Conservation (phyloP, 73 alveolate genomes). For the Symbiodinium pilosum region DNA sequence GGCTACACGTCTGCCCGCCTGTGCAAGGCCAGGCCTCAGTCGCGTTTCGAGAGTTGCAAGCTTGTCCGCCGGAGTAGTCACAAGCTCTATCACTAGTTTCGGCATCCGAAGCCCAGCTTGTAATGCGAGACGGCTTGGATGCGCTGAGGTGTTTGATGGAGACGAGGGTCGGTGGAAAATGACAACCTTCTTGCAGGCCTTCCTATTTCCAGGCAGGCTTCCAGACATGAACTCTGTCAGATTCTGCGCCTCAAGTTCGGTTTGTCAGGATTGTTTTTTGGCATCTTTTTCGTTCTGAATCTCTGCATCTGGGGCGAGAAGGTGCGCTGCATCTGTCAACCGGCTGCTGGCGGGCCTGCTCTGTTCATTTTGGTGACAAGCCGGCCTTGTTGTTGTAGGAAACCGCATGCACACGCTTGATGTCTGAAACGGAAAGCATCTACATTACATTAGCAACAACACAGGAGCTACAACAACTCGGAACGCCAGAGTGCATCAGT, state of each 20-base stretch:
- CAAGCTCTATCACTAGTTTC: too few relatives aligned
- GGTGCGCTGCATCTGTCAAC: not conserved
- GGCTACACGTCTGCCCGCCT: constrained; percentile 92
- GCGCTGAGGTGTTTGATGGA: constrained; percentile 56
- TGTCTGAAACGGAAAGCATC: too few relatives aligned
- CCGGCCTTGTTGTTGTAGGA: too few relatives aligned
- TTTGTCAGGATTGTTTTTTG: constrained; percentile 47
- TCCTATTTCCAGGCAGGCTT: constrained; percentile 61
- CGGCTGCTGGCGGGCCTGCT: not conserved
- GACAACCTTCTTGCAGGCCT: constrained; percentile 76
- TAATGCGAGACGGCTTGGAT: not conserved
- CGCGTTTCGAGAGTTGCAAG: not conserved
- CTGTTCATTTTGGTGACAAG: too few relatives aligned
- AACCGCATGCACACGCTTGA: too few relatives aligned
- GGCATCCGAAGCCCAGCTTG: not conserved
- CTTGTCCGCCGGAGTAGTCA: too few relatives aligned
- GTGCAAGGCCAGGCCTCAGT: constrained; percentile 31
- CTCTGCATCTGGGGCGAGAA: constrained; percentile 91
- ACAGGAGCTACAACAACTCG: too few relatives aligned
- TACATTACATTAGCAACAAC: too few relatives aligned
- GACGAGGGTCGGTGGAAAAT: constrained; percentile 92
- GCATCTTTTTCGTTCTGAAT: constrained; percentile 86
- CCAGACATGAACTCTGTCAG: constrained; percentile 41
- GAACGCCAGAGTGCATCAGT: too few relatives aligned
- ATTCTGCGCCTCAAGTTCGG: constrained; percentile 77